A percentile compares a stretch with the other conserved stretches of the same genome.
phyloP scores from a whole-genome alignment of 2,329 filamentous ascomycete species.

The Curvularia verruculosa region DNA sequence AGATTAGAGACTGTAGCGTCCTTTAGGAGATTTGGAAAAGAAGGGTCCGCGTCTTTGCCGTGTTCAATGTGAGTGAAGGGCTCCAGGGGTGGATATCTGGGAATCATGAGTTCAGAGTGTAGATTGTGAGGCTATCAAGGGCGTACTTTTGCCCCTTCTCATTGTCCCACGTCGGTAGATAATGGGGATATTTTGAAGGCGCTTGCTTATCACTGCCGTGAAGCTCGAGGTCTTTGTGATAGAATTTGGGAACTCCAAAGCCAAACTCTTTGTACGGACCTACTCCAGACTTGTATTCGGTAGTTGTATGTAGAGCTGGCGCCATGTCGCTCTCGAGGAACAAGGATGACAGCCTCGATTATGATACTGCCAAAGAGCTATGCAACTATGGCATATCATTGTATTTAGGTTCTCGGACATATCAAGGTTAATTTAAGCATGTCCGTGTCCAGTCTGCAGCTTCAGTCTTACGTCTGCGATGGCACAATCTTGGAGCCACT shows the following conservation, averaged over 20 bases:
- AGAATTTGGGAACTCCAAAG: conserved; percentile 50
- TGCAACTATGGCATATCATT: not conserved
- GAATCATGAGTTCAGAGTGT: conserved; percentile 18
- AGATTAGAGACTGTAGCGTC: conserved; percentile 63
- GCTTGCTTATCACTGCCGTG: conserved; percentile 60
- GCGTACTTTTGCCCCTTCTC: conserved; percentile 46
- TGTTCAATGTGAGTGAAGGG: conserved; percentile 77
- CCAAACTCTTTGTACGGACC: conserved; percentile 53
- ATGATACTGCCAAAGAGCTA: not conserved
- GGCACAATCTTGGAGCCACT: not conserved
- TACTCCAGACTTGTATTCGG: conserved; percentile 42
- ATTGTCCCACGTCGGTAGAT: conserved; percentile 74
- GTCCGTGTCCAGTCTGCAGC: not conserved
- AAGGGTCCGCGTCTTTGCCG: conserved; percentile 73
- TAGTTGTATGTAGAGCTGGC: conserved; percentile 47
- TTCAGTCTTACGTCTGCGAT: not conserved
- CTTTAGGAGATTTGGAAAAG: conserved; percentile 70
- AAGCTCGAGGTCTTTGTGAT: conserved; percentile 59
- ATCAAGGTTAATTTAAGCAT: not conserved
- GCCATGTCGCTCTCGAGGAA: conserved; percentile 45
- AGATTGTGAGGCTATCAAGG: not conserved
- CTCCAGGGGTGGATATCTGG: conserved; percentile 66
- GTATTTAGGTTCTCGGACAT: not conserved
- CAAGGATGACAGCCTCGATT: not conserved
- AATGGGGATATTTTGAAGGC: conserved; percentile 70